phyloP scores from a whole-genome alignment of 306 rosid genomes.

The Medicago lupulina region DNA sequence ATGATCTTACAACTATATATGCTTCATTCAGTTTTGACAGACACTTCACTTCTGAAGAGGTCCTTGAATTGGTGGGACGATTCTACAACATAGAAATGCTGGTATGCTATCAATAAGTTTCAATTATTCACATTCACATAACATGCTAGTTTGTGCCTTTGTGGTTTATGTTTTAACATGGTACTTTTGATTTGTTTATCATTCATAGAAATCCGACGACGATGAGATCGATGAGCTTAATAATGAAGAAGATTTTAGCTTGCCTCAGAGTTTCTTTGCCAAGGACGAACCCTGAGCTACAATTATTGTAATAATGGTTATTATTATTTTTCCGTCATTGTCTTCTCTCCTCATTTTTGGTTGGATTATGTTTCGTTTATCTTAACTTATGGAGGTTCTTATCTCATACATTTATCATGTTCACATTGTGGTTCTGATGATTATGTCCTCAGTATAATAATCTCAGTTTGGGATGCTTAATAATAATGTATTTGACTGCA shows the following conservation, averaged over 20 bases:
- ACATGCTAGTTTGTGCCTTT: slow-evolving; percentile 29
- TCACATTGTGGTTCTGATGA: not conserved
- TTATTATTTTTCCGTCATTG: not conserved
- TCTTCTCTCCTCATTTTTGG: slow-evolving; percentile 29
- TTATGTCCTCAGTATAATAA: not conserved
- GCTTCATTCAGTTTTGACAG: slow-evolving; percentile 71
- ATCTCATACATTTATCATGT: too few species aligned
- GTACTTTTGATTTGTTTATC: slow-evolving; percentile 35
- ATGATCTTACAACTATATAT: slow-evolving; percentile 31
- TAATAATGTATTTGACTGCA: slow-evolving; percentile 20
- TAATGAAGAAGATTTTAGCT: slow-evolving; percentile 83
- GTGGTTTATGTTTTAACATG: slow-evolving; percentile 15
- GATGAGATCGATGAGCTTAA: slow-evolving; percentile 78
- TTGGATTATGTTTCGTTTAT: slow-evolving; percentile 22
- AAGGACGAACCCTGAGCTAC: slow-evolving; percentile 72
- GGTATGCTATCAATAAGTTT: slow-evolving; percentile 56
- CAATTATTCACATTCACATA: not conserved
- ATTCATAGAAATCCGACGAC: slow-evolving; percentile 83
- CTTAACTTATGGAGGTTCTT: not conserved
- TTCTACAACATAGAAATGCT: slow-evolving; percentile 95
- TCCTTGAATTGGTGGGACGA: slow-evolving; percentile 88
- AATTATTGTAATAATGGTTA: slow-evolving; percentile 12
- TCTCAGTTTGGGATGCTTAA: slow-evolving; percentile 27
- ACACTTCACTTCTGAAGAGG: slow-evolving; percentile 87
- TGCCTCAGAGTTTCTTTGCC: slow-evolving; percentile 79